Percentiles rank a stretch among this genome's conserved stretches.
Evolutionary conservation across 2,329 filamentous ascomycete species (phyloP).

Genomic region (Aspergillus fischeri): DNA sequence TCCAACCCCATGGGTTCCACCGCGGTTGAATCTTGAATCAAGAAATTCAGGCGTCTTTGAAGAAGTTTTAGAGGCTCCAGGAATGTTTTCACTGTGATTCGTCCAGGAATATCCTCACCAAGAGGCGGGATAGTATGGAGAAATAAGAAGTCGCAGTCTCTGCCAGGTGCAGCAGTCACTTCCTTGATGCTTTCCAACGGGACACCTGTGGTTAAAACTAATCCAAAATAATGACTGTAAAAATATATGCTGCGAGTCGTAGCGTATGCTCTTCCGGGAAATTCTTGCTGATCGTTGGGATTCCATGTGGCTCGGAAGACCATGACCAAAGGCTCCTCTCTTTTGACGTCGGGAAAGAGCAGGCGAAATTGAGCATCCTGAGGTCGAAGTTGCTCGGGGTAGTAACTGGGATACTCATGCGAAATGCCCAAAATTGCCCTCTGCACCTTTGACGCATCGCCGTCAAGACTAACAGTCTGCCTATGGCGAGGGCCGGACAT

Average conservation of each 20-base stretch:
- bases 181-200: constrained; percentile 74
- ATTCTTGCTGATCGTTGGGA: constrained; percentile 68
- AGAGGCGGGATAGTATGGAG: constrained; percentile 68
- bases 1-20: constrained; percentile 66
- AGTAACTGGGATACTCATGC: constrained; percentile 65
- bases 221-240: constrained; percentile 89
- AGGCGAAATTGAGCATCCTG: constrained; percentile 93
- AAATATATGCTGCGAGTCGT: constrained; percentile 89
- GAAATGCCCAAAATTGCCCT: constrained; percentile 29
- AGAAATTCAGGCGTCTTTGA: constrained; percentile 75
- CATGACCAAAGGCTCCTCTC: constrained; percentile 77
- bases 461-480: constrained; percentile 55
- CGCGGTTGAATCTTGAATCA: constrained; percentile 75
- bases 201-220: constrained; percentile 78
- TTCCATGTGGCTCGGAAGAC: constrained; percentile 93
- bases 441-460: constrained; percentile 34
- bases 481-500: constrained; percentile 42
- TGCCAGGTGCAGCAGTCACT: constrained; percentile 82
- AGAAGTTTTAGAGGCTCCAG: constrained; percentile 80
- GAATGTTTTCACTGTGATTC: constrained; percentile 88
- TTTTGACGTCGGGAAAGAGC: constrained; percentile 75
- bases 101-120: constrained; percentile 60
- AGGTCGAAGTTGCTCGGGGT: constrained; percentile 74
- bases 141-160: constrained; percentile 89
- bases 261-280: constrained; percentile 82